phyloP scores from a whole-genome alignment of 306 rosid genomes.

The Geum urbanum region DNA sequence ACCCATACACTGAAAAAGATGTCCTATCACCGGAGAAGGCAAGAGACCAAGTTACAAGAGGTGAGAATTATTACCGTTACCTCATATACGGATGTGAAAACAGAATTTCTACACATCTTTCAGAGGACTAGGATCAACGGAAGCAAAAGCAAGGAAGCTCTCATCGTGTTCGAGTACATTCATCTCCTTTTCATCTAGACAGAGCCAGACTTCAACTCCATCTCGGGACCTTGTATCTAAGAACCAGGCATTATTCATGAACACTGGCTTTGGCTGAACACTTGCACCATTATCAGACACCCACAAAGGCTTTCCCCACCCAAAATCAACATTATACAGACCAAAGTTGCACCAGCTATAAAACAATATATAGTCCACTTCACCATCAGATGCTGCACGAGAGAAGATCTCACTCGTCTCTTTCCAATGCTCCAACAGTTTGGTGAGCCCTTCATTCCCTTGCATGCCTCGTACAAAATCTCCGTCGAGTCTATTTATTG shows the following conservation, averaged over 20 bases:
- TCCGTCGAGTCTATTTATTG: constrained; percentile 10
- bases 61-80: too few relatives aligned
- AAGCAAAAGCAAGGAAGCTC: not conserved
- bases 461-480: constrained; percentile 14
- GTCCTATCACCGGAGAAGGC: too few relatives aligned
- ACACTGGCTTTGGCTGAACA: not conserved
- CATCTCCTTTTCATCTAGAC: constrained; percentile 24
- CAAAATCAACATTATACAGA: constrained; percentile 26
- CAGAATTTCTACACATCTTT: not conserved
- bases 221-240: constrained; percentile 19
- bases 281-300: constrained; percentile 15
- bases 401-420: not conserved
- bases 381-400: constrained; percentile 18
- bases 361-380: constrained; percentile 17
- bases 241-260: constrained; percentile 7
- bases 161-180: not conserved
- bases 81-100: not conserved
- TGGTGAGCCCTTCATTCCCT: constrained; percentile 12
- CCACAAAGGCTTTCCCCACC: constrained; percentile 38
- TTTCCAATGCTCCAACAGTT: not conserved
- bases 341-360: constrained; percentile 40
- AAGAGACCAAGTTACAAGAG: too few relatives aligned
- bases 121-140: not conserved
- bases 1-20: too few relatives aligned
- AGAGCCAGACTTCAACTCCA: constrained; percentile 35